Base-by-base conservation (phyloP, 164 flowering plant species). In the Warburgia ugandensis region DNA sequence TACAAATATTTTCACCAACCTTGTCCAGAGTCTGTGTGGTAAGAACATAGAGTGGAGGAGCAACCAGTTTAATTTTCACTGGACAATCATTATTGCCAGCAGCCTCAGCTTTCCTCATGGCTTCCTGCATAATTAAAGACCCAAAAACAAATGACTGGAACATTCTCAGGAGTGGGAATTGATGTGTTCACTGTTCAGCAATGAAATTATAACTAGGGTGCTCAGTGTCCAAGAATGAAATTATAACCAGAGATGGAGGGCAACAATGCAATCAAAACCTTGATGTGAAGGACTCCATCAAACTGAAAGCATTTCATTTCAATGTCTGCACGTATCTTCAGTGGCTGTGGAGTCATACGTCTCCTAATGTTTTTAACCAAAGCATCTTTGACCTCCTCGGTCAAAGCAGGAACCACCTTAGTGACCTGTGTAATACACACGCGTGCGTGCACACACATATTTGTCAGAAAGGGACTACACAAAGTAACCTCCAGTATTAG, bases 211-310 rank as follows among this genome's bases (percentile, higher is more conserved):
- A n/a, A n/a, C n/a, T n/a, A n/a, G n/a, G n/a, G n/a, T n/a, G n/a
- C n/a, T n/a, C n/a, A n/a, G n/a, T n/a, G n/a, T n/a, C n/a, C n/a
- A n/a, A n/a, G n/a, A n/a, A n/a, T n/a, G n/a, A n/a, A n/a, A n/a
- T n/a, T n/a, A n/a, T n/a, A n/a, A n/a, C n/a, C n/a, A n/a, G n/a
- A n/a, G n/a, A n/a, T n/a, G n/a, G n/a, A n/a, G n/a, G n/a, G n/a
- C n/a, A n/a, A n/a, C n/a, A n/a, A n/a, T n/a, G n/a, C n/a, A n/a
- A n/a, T n/a, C n/a, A n/a, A n/a, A 17, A 84, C 99, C 95, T 92
- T 88, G 31, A 92, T 88, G 72, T 92, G 97, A 65, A 92, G 87
- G 64, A 92, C 87, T n/a, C 99, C 99, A 68, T 92, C 97, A 72
- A 86, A 84, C 71, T 84, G 89, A 52, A 88, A 86, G 65, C 99